Conservation (phyloP, 495 filamentous ascomycete genomes). For the Penicillium steckii region DNA sequence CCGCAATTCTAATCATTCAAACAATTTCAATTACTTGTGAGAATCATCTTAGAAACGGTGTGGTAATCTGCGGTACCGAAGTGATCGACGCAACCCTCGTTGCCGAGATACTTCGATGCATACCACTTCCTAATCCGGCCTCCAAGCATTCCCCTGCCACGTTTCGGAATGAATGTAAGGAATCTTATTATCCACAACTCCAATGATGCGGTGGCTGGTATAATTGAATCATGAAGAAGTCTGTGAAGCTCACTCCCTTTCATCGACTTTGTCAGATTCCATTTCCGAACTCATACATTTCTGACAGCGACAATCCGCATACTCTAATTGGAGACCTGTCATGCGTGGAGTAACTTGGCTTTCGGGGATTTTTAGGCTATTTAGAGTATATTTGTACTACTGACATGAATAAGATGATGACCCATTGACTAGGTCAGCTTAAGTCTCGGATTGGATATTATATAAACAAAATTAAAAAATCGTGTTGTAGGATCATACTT, state of each 20-base stretch:
- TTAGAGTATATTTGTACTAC: neutral
- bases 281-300: conserved; percentile 3
- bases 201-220: neutral
- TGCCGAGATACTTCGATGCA: neutral
- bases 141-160: neutral
- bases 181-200: neutral
- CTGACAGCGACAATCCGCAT: neutral
- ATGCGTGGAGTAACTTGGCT: neutral
- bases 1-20: no score
- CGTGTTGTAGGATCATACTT: neutral
- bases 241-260: neutral
- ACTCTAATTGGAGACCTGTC: neutral
- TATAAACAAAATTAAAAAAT: neutral
- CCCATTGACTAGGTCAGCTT: no score
- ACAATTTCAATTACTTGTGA: no score
- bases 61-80: no score
- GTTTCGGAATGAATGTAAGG: neutral
- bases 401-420: neutral
- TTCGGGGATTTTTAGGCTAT: neutral
- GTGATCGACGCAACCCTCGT: neutral
- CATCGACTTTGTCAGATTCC: neutral
- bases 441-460: neutral
- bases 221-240: neutral
- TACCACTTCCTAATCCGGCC: neutral
- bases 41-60: no score